A percentile compares a stretch with the other conserved stretches of the same genome.
These are phyloP conservation scores for Piromyces sp. DNA, from an alignment of 192 early-diverging fungal genomes.

Conservation along the genomic window DNA sequence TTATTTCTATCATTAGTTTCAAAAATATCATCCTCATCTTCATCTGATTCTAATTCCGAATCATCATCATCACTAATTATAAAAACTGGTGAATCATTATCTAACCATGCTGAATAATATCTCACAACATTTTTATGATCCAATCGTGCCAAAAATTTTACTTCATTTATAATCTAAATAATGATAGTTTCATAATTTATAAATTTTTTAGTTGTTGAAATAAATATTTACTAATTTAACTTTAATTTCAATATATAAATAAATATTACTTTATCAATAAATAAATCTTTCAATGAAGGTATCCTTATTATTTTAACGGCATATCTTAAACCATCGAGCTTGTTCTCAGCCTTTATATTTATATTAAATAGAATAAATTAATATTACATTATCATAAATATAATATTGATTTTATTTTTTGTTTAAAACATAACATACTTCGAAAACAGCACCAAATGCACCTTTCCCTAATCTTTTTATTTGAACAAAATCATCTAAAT, in stretches of 20 bases:
- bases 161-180: conserved; percentile 64
- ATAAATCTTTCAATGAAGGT: neutral
- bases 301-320: neutral
- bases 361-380: too few relatives aligned
- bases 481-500: neutral
- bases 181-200: too few relatives aligned
- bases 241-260: too few relatives aligned
- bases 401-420: too few relatives aligned
- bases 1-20: conserved; percentile 1
- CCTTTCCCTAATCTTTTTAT: neutral
- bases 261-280: neutral
- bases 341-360: neutral
- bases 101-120: conserved; percentile 85
- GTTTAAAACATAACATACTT: neutral
- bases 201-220: too few relatives aligned
- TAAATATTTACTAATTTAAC: too few relatives aligned
- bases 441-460: neutral
- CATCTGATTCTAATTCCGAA: neutral
- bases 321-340: neutral
- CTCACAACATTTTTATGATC: conserved; percentile 82
- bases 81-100: conserved; percentile 14
- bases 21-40: conserved; percentile 8
- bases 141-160: conserved; percentile 69
- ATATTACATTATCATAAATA: too few relatives aligned
- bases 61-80: conserved; percentile 16